Base-by-base conservation (phyloP, 1,139 yeast genomes). In the Scheffersomyces illinoinensis region DNA sequence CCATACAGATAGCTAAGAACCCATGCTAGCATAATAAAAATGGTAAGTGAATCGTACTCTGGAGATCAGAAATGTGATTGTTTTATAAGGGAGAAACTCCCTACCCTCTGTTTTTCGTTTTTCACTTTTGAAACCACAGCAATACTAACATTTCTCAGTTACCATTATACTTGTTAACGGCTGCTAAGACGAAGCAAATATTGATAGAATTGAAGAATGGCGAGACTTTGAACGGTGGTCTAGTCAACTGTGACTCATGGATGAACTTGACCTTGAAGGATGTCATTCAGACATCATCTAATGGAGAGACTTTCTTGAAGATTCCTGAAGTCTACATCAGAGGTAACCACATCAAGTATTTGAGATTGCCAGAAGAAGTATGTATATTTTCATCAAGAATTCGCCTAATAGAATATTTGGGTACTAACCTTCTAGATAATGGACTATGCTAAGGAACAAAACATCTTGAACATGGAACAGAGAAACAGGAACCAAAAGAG, bases 171-270 rank as follows among this genome's bases (percentile, higher is more conserved):
- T 82, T 96, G 64, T 84, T 96, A 67, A 92, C 96, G 57, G 91
- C 97, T 58, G 93, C 97, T 21, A 93, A 92, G 74, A 95, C 93
- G 60, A 93, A 91, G 70, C 91, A 93, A 50, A 84, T 95, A 70
- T 84, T 90, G 70, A 93, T 96, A 58, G 99, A 95, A 75, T 85
- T 96, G 72, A 96, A 96, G 74, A 89, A 90, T 59, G 98, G 98
- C 47, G 98, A 92, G 70, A 88, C 96, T 17, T 81, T 93, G 60
- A 91, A 90, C 69, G 99, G 99, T 50, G 86, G 85, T 61, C 81
- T 96, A 62, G 85, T 88, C 60, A 90, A 91, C 69, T 93, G 97
- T 68, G 99, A 96, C 72, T 88, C 92, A 50, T 92, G 97, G 93
- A 96, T 96, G 99, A 95, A 95, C 72, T 81, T 96, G 66, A 91